Evolutionary conservation across 306 rosid genomes (phyloP).

Genomic region (Argentina anserina): DNA sequence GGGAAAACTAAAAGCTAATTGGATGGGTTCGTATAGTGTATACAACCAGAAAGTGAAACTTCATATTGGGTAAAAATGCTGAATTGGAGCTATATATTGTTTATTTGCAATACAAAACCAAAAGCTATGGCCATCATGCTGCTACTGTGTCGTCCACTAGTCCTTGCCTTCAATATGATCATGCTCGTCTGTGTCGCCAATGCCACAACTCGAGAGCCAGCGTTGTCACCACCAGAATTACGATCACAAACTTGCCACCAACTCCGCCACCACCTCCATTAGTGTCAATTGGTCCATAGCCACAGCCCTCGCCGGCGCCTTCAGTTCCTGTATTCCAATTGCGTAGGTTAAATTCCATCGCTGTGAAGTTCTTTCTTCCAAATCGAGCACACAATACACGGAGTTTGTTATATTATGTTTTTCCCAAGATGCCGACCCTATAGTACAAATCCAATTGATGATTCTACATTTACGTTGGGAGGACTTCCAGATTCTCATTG

Average conservation of each 20-base stretch:
- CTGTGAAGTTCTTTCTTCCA: background rate
- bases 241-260: background rate
- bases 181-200: background rate
- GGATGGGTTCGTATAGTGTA: too few relatives aligned
- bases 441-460: background rate
- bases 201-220: background rate
- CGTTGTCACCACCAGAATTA: background rate
- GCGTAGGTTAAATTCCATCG: background rate
- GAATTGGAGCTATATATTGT: too few relatives aligned
- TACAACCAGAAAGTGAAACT: too few relatives aligned
- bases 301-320: background rate
- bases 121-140: too few relatives aligned
- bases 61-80: too few relatives aligned
- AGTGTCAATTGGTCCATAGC: background rate
- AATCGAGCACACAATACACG: background rate
- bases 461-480: background rate
- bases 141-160: too few relatives aligned
- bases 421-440: background rate
- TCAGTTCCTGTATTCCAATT: slow-evolving; percentile 1
- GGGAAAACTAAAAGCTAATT: too few relatives aligned
- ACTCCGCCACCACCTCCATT: background rate
- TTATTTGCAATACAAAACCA: too few relatives aligned
- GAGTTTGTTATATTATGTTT: background rate
- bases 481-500: background rate
- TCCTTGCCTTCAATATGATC: background rate